Conservation (phyloP, 768 basidiomycete species). For the Panellus pusillus region DNA sequence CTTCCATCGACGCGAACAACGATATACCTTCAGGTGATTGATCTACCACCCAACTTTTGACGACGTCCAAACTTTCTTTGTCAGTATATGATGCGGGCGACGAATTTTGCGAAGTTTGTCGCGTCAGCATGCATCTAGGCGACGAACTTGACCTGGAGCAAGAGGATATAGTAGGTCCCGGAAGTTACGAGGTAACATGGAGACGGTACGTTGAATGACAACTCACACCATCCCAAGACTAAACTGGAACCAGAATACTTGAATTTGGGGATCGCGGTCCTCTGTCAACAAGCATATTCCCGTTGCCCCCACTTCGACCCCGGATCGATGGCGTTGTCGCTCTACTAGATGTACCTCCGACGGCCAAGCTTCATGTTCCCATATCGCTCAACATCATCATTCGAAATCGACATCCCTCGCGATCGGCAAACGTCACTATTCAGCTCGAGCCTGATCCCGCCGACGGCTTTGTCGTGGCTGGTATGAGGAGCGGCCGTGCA, state of each 20-base stretch:
- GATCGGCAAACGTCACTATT: constrained; percentile 69
- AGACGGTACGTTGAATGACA: constrained; percentile 46
- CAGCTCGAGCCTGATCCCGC: constrained; percentile 66
- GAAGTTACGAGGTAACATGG: constrained; percentile 64
- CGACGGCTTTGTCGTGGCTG: constrained; percentile 82
- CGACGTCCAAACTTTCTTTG: not conserved
- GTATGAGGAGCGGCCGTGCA: constrained; percentile 63
- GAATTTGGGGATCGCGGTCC: constrained; percentile 45
- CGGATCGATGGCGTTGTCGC: constrained; percentile 67
- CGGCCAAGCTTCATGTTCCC: constrained; percentile 63
- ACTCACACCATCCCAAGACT: not conserved
- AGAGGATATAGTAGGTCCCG: constrained; percentile 47
- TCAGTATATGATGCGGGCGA: constrained; percentile 68
- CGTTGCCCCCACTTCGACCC: constrained; percentile 62
- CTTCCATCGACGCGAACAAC: constrained; percentile 47
- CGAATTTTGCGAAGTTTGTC: constrained; percentile 57
- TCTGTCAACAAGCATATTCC: constrained; percentile 47
- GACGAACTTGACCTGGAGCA: constrained; percentile 38
- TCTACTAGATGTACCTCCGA: constrained; percentile 60
- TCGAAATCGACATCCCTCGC: constrained; percentile 63
- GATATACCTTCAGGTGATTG: constrained; percentile 49
- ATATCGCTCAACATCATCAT: constrained; percentile 55
- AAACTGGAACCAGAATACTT: constrained; percentile 41
- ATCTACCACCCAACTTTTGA: not conserved
- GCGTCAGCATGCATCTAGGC: constrained; percentile 45